phyloP scores from a whole-genome alignment of 768 basidiomycete genomes.

The Agrocybe pediades region DNA sequence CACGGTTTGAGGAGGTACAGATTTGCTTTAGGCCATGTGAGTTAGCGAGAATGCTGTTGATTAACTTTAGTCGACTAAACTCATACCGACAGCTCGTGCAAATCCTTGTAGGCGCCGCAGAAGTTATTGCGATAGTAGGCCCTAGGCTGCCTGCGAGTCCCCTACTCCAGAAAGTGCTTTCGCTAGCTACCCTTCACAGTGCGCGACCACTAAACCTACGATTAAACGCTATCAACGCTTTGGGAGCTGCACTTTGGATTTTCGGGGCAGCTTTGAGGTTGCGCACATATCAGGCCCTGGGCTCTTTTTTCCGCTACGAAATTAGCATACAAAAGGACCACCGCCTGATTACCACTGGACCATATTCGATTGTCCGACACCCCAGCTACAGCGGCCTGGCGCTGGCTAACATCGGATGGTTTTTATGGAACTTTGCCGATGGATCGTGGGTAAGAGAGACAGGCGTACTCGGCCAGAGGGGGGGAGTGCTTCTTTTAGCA shows the following conservation, averaged over 20 bases:
- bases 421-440: constrained; percentile 11
- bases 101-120: not conserved
- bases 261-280: not conserved
- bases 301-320: constrained; percentile 18
- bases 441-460: constrained; percentile 20
- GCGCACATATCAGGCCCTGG: constrained; percentile 6
- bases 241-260: not conserved
- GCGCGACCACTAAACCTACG: not conserved
- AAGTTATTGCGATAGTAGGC: not conserved
- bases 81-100: not conserved
- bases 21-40: constrained; percentile 4
- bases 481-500: constrained; percentile 27
- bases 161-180: not conserved
- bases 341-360: constrained; percentile 40
- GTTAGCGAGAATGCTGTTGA: no score
- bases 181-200: not conserved
- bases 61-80: no score
- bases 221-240: not conserved
- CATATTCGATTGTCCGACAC: constrained; percentile 44
- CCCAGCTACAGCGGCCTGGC: constrained; percentile 42
- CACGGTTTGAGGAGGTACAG: not conserved
- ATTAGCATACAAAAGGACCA: constrained; percentile 41
- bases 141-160: not conserved
- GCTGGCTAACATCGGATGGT: constrained; percentile 11
- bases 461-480: constrained; percentile 24